Evolutionary conservation across 2,329 filamentous ascomycete species (phyloP).

Genomic region (Apiospora arundinis): DNA sequence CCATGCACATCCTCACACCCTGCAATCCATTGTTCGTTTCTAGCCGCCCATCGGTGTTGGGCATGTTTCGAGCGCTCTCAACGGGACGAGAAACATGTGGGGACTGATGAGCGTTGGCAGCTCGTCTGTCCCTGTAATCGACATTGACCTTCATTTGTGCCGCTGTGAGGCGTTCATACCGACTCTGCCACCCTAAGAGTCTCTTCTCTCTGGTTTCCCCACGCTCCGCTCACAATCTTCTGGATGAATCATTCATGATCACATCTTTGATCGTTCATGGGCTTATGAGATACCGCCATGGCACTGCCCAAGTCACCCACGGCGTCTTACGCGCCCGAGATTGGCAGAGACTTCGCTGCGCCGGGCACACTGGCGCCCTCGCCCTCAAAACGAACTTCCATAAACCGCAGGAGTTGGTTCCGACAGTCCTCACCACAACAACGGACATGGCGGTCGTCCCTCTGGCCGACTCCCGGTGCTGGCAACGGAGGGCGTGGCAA

Average conservation of each 20-base stretch:
- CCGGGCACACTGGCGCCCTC: background rate
- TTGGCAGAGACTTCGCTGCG: constrained; percentile 1
- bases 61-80: background rate
- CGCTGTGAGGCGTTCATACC: background rate
- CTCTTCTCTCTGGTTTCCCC: background rate
- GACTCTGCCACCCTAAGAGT: background rate
- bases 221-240: no score
- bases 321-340: background rate
- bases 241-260: background rate
- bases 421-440: background rate
- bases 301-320: background rate
- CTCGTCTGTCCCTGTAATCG: no score
- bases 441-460: background rate
- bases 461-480: background rate
- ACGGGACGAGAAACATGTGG: background rate
- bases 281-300: background rate
- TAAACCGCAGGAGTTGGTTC: background rate
- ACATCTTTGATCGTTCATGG: background rate
- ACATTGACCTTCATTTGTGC: background rate
- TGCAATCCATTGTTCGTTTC: constrained; percentile 4
- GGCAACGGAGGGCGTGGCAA: background rate
- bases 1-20: background rate
- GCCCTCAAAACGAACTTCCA: background rate
- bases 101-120: background rate
- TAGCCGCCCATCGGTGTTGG: background rate